These are phyloP conservation scores for Flammula alnicola DNA, from an alignment of 1,284 basidiomycete genomes.

Conservation along the genomic window DNA sequence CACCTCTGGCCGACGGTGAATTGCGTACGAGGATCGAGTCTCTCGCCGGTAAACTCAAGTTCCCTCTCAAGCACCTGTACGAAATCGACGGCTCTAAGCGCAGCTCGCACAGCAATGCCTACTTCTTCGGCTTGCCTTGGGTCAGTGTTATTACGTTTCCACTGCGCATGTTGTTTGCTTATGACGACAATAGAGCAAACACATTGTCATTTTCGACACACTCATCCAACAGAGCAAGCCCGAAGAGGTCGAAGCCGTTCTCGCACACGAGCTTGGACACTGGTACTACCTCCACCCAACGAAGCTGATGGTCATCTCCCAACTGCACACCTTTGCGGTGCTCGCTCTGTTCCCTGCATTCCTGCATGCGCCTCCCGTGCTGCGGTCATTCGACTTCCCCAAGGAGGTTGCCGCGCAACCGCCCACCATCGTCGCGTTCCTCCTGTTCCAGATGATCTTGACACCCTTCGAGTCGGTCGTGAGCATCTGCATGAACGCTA, in stretches of 20 bases:
- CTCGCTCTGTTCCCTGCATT: constrained; percentile 92
- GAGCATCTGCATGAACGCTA: constrained; percentile 77
- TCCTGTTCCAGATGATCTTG: constrained; percentile 89
- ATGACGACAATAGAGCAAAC: constrained; percentile 64
- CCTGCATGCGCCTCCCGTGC: constrained; percentile 84
- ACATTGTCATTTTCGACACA: constrained; percentile 98
- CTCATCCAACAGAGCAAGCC: constrained; percentile 89
- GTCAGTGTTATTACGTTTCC: constrained; percentile 44
- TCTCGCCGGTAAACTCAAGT: constrained; percentile 81
- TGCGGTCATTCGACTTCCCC: constrained; percentile 88
- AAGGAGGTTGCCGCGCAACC: constrained; percentile 65
- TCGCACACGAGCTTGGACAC: constrained; percentile 93
- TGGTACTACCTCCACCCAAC: constrained; percentile 92
- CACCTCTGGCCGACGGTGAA: constrained; percentile 79
- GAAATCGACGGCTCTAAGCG: constrained; percentile 98
- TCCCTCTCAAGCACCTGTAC: constrained; percentile 94
- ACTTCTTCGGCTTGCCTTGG: constrained; percentile 95
- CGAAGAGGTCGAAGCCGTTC: constrained; percentile 53
- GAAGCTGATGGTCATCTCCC: constrained; percentile 86
- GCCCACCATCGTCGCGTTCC: constrained; percentile 88
- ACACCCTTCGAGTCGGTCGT: constrained; percentile 84
- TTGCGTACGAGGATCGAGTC: constrained; percentile 76
- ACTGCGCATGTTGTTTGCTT: background rate
- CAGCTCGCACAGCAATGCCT: constrained; percentile 93
- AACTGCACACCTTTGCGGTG: constrained; percentile 86